Evolutionary conservation across 73 alveolate species (phyloP).

Genomic region (Paramecium sonneborni): DNA sequence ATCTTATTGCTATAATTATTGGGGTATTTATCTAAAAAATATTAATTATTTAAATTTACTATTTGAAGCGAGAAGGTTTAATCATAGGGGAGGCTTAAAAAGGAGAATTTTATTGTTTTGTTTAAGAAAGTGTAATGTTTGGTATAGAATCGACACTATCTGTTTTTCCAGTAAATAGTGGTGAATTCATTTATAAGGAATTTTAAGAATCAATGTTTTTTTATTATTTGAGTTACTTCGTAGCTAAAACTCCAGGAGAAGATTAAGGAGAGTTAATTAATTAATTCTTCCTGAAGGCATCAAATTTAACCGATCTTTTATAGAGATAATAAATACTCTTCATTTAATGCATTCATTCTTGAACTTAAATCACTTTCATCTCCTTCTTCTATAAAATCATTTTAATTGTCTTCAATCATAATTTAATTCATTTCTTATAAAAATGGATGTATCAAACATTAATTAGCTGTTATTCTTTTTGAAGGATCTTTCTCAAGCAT

Average conservation of each 20-base stretch:
- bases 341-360: constrained; percentile 29
- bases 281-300: neutral
- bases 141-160: neutral
- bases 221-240: neutral
- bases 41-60: neutral
- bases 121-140: neutral
- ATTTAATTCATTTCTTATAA: neutral
- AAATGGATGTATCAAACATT: constrained; percentile 21
- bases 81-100: neutral
- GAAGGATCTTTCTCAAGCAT: constrained; percentile 12
- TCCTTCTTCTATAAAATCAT: constrained; percentile 15
- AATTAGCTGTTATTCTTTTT: neutral
- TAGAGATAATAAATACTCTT: neutral
- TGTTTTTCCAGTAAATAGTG: neutral
- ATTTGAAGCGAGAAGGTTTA: neutral
- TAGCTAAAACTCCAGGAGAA: neutral
- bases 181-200: neutral
- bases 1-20: neutral
- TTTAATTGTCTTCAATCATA: neutral
- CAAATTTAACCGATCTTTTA: neutral
- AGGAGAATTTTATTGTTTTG: neutral
- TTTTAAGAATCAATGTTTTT: neutral
- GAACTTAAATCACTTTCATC: neutral
- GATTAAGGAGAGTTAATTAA: neutral
- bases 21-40: neutral